Base-by-base conservation (phyloP, 2,329 filamentous ascomycete genomes). In the Colletotrichum navitas region DNA sequence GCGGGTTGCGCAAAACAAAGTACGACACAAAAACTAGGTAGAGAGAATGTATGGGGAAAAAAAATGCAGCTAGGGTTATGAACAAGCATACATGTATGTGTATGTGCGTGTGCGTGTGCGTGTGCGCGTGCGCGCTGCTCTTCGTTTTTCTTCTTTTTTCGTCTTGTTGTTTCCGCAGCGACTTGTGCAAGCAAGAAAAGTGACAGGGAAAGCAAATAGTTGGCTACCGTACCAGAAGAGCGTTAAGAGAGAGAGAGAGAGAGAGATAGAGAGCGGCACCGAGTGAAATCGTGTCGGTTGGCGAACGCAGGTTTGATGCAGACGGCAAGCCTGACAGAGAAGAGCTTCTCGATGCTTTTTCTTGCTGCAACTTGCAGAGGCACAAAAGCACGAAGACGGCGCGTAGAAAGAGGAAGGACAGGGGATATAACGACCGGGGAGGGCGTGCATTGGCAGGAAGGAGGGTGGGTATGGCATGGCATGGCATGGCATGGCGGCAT, bases 331-430 rank as follows among this genome's bases (percentile, higher is more conserved):
- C 29, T 26, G n/a, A 10, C 66, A 55, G 36, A 21, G 51, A 45
- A 60, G 67, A 71, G 65, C 65, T 71, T 71, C 68, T 71, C 64
- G 68, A 71, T 60, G 64, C 68, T 71, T 68, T 71, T 68, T 55
- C 64, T 41, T 68, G 29, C 68, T 68, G 65, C 64, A 54, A 71
- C 68, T 68, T n/a, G 68, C 68, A 41, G 16, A 43, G 59, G 58
- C 52, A 52, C 61, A 41, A 11, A 43, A 52, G 64, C 45, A 52
- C 61, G 60, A 59, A 68, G 61, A 26, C 12, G 6, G 45, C 59
- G 59, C 61, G 61, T 63, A 47, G 61, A 34, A 63, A 52, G 59
- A 64, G 64, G 64, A 63, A 47, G 59, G 58, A 68, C 68, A 71
- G 64, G 68, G 68, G 68, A 71, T 71, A 63, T 71, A 71, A 63